phyloP scores from a whole-genome alignment of 805 yeast species.

The Myxozyma monticola region DNA sequence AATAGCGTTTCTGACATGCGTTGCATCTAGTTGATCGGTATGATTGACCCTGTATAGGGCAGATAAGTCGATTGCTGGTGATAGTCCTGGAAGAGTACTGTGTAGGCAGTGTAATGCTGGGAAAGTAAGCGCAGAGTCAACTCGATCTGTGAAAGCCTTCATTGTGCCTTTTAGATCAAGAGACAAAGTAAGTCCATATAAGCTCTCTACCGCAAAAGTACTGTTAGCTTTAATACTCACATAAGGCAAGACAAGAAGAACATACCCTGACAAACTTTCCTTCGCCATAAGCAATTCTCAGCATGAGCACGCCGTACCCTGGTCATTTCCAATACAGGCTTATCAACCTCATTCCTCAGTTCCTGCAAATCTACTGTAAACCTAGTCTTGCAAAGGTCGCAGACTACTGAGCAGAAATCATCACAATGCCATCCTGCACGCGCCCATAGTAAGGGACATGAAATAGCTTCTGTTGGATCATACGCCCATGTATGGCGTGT shows the following conservation, averaged over 20 bases:
- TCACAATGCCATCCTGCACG: conserved; percentile 24
- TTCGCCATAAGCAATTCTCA: conserved; percentile 20
- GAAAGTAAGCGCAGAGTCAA: neutral
- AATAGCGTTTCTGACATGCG: neutral
- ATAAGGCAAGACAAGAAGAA: too few species aligned
- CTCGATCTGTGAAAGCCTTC: conserved; percentile 1
- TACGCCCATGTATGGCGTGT: conserved; percentile 7
- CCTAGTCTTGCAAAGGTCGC: conserved; percentile 9
- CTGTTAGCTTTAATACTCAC: neutral
- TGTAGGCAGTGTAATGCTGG: neutral
- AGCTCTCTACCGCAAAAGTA: neutral
- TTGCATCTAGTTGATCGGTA: neutral
- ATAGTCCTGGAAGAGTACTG: neutral
- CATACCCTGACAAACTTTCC: conserved; percentile 24
- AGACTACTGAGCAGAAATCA: neutral
- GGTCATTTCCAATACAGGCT: conserved; percentile 6
- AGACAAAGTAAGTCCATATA: conserved; percentile 11
- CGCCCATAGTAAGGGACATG: conserved; percentile 23
- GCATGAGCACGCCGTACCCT: conserved; percentile 11
- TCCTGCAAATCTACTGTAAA: neutral
- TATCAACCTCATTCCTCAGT: neutral
- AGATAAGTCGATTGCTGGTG: neutral
- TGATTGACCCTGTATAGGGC: neutral
- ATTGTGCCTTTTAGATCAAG: conserved; percentile 1
- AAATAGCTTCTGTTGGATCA: conserved; percentile 11